Evolutionary conservation across 805 yeast species (phyloP), one percentile per base, ranked within the genome.

Genomic region (Cephaloascus fragrans): DNA sequence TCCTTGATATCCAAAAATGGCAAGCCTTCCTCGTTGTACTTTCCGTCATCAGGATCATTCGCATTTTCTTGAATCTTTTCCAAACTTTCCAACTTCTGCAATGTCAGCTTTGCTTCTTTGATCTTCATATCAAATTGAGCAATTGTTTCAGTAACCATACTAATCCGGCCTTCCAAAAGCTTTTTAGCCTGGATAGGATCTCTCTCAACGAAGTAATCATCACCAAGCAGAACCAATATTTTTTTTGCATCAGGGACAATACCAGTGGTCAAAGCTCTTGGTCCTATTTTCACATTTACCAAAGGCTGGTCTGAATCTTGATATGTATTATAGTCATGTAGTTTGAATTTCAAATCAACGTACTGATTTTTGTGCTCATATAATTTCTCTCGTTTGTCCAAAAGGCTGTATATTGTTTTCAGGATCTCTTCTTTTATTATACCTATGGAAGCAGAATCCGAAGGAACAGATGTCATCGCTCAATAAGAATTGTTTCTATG

Each of bases 1-100:
- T 88, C 97, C 39, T 79, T 68, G 18, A 89, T 89, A 41, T 88
- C 96, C 77, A 87, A 76, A 18, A 84, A 62, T 1, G 86, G 88
- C 2, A 79, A 49, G 1, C 68, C 76, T 14, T 72, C 78, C 3
- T 63, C 75, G 18, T 62, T 61, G 6, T 48, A 39, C 18, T 43
- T 40, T 14, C 44, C 19, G 18, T 36, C 18, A 17, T 18, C 33
- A 14, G 26, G 19, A 17, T 28, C 19, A 17, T 44, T 42, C 14
- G 42, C 44, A 6, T 40, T 41, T 2, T 42, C 37, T 18, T 42
- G 42, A 19, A 42, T 17, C 32, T 29, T 32, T 20, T 38, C 33
- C 9, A 53, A n/a, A 42, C 50, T 39, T 26, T 45, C 42, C 36
- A 70, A 40, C 17, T 65, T 57, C 12, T 51, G 49, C 28, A 46